A percentile compares a stretch with the other conserved stretches of the same genome.
These are phyloP conservation scores for Capronia epimyces DNA, from an alignment of 2,329 filamentous ascomycete species.

Conservation along the genomic window DNA sequence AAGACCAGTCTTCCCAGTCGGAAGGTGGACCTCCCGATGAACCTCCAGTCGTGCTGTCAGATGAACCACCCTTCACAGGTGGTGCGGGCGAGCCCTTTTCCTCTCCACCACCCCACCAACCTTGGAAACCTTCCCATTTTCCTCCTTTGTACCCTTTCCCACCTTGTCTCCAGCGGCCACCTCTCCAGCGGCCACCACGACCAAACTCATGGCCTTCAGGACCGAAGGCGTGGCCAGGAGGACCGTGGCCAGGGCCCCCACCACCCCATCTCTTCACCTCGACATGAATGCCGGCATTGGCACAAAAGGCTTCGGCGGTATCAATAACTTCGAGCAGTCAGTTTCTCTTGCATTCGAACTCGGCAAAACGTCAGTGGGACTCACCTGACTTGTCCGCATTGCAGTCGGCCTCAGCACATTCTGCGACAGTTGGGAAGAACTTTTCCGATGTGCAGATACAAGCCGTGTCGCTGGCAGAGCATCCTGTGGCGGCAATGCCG, in stretches of 20 bases:
- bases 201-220: background rate
- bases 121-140: background rate
- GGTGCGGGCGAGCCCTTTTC: background rate
- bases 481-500: conserved; percentile 11
- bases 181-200: background rate
- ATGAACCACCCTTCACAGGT: background rate
- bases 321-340: background rate
- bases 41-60: background rate
- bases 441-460: conserved; percentile 12
- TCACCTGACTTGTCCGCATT: conserved; percentile 3
- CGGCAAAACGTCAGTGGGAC: background rate
- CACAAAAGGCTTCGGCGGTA: conserved; percentile 2
- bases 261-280: conserved; percentile 4
- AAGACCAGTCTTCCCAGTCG: background rate
- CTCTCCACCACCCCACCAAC: background rate
- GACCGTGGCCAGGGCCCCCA: background rate
- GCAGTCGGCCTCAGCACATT: conserved; percentile 8
- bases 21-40: background rate
- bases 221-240: background rate
- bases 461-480: conserved; percentile 5
- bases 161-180: background rate
- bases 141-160: background rate
- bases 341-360: background rate
- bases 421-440: conserved; percentile 7
- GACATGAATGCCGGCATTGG: conserved; percentile 1